Evolutionary conservation across 768 basidiomycete species (phyloP).

Genomic region (Phlebiopsis flavidoalba): DNA sequence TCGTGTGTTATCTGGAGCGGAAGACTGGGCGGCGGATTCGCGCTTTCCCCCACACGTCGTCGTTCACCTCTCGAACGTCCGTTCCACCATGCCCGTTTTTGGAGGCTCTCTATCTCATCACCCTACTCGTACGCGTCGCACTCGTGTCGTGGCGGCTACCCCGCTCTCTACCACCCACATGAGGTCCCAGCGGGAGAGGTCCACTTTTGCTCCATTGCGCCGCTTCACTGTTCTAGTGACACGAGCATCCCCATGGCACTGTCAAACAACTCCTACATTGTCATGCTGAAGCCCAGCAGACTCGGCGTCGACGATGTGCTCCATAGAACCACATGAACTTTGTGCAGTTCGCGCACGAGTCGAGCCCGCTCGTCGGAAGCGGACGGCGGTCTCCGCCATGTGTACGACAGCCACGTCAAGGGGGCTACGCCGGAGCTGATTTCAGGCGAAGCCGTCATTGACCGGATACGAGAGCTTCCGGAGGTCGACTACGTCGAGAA

Average conservation of each 20-base stretch:
- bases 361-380: conserved; percentile 46
- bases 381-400: conserved; percentile 59
- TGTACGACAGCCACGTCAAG: conserved; percentile 69
- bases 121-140: conserved; percentile 35
- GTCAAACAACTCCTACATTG: conserved; percentile 93
- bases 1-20: conserved; percentile 14
- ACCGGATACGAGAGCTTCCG: conserved; percentile 74
- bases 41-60: conserved; percentile 10
- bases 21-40: conserved; percentile 10
- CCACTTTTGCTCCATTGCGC: conserved; percentile 51
- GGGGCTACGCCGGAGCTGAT: conserved; percentile 85
- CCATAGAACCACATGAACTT: conserved; percentile 78
- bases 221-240: conserved; percentile 48
- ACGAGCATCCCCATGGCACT: conserved; percentile 61
- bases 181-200: conserved; percentile 26
- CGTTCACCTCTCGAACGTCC: conserved; percentile 20
- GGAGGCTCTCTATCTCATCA: conserved; percentile 28
- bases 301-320: conserved; percentile 50
- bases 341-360: conserved; percentile 57
- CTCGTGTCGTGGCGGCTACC: conserved; percentile 32
- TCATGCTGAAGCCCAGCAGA: conserved; percentile 77
- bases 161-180: conserved; percentile 42
- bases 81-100: conserved; percentile 21
- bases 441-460: conserved; percentile 45
- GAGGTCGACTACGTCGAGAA: conserved; percentile 92